Evolutionary conservation across 306 rosid genomes (phyloP).

Genomic region (Hippophae tibetana): DNA sequence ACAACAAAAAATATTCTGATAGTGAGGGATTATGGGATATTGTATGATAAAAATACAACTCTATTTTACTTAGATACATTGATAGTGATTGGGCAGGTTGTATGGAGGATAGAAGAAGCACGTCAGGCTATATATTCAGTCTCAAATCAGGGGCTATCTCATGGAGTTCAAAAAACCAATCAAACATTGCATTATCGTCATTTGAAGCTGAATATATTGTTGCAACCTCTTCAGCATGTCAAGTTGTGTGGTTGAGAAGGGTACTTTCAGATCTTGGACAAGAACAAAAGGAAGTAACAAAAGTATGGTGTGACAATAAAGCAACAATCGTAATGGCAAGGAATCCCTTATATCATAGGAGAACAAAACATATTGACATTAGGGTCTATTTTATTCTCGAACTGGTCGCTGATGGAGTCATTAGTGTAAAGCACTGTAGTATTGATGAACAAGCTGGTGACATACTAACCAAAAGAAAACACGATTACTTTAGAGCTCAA

Average conservation of each 20-base stretch:
- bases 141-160: background rate
- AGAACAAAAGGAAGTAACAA: no score
- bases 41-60: background rate
- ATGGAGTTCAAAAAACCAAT: no score
- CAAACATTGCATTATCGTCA: no score
- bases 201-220: no score
- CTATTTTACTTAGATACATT: background rate
- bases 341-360: conserved; percentile 1
- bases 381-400: background rate
- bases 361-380: conserved; percentile 4
- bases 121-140: background rate
- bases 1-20: background rate
- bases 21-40: background rate
- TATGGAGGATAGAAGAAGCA: background rate
- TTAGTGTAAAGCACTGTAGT: background rate
- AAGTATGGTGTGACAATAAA: background rate
- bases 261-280: background rate
- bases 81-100: conserved; percentile 2
- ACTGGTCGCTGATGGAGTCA: background rate
- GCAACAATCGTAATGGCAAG: background rate
- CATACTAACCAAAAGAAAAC: no score
- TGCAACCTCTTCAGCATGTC: no score
- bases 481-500: no score
- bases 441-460: background rate
- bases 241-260: background rate